phyloP scores from a whole-genome alignment of 192 early-diverging fungal species.

The Mortierella alpina region DNA sequence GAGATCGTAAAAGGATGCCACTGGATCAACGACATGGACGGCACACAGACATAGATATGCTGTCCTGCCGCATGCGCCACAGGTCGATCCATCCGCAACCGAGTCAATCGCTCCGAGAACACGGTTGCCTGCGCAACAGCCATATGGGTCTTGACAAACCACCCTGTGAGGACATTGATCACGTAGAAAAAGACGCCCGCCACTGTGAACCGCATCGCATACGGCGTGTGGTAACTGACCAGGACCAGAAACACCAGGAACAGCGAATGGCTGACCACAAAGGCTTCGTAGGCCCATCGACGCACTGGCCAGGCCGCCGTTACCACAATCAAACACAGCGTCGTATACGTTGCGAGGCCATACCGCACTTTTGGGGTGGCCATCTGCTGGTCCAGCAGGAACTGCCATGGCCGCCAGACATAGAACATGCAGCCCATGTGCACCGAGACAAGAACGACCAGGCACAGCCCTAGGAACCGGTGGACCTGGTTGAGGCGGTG shows the following conservation, averaged over 20 bases:
- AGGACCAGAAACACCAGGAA: slow-evolving; percentile 59
- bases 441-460: slow-evolving; percentile 54
- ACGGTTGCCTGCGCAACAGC: slow-evolving; percentile 50
- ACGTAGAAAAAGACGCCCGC: slow-evolving; percentile 59
- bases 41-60: slow-evolving; percentile 60
- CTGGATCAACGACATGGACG: slow-evolving; percentile 58
- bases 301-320: slow-evolving; percentile 61
- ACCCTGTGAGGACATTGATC: slow-evolving; percentile 56
- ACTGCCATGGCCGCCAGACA: slow-evolving; percentile 51
- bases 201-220: slow-evolving; percentile 62
- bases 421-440: slow-evolving; percentile 62
- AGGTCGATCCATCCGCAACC: slow-evolving; percentile 38
- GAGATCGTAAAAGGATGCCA: slow-evolving; percentile 70
- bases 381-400: slow-evolving; percentile 30
- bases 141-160: slow-evolving; percentile 55
- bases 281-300: slow-evolving; percentile 56
- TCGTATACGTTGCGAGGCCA: slow-evolving; percentile 58
- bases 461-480: slow-evolving; percentile 51
- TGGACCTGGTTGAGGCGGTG: slow-evolving; percentile 57
- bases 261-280: slow-evolving; percentile 59
- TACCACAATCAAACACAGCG: slow-evolving; percentile 61
- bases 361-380: slow-evolving; percentile 55
- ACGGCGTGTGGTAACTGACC: slow-evolving; percentile 64
- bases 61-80: slow-evolving; percentile 56
- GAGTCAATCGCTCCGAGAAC: slow-evolving; percentile 47